A percentile compares a stretch with the other conserved stretches of the same genome.
Conservation (phyloP, 371 early-diverging fungal species). For the Choanephora cucurbitarum region DNA sequence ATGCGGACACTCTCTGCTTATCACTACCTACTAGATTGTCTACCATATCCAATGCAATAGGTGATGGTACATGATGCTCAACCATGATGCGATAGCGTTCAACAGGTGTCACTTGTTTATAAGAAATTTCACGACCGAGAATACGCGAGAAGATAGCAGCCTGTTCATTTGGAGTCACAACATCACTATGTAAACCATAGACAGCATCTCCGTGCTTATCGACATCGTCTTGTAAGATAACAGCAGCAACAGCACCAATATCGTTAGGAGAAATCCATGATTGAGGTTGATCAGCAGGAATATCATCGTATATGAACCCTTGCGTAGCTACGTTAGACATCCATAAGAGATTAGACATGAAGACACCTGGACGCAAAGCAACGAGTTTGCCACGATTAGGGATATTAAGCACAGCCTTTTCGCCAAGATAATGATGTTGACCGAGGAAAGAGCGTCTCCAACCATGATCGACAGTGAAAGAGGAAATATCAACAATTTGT, state of each 20-base stretch:
- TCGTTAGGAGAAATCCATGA: slow-evolving; percentile 26
- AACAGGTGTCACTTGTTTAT: not conserved
- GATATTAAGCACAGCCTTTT: slow-evolving; percentile 25
- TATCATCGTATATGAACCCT: slow-evolving; percentile 6
- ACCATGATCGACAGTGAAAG: slow-evolving; percentile 11
- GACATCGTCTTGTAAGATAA: slow-evolving; percentile 15
- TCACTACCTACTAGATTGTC: not conserved
- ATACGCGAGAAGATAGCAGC: slow-evolving; percentile 5
- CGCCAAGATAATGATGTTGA: slow-evolving; percentile 20
- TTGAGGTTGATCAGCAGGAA: slow-evolving; percentile 2
- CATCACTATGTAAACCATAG: slow-evolving; percentile 11
- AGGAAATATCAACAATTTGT: slow-evolving; percentile 41
- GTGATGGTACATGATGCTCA: not conserved
- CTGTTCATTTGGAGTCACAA: not conserved
- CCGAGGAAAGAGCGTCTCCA: slow-evolving; percentile 23
- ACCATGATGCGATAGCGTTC: slow-evolving; percentile 16
- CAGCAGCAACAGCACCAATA: slow-evolving; percentile 23
- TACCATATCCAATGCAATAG: slow-evolving; percentile 6
- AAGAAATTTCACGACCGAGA: slow-evolving; percentile 3
- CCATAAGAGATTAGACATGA: slow-evolving; percentile 30
- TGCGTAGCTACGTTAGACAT: not conserved
- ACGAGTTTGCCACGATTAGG: slow-evolving; percentile 30
- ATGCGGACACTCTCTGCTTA: not conserved
- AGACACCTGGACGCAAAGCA: slow-evolving; percentile 33
- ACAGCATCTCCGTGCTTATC: slow-evolving; percentile 18